Conservation (phyloP, 345 rosid species). For the Bruguiera gymnorhiza region DNA sequence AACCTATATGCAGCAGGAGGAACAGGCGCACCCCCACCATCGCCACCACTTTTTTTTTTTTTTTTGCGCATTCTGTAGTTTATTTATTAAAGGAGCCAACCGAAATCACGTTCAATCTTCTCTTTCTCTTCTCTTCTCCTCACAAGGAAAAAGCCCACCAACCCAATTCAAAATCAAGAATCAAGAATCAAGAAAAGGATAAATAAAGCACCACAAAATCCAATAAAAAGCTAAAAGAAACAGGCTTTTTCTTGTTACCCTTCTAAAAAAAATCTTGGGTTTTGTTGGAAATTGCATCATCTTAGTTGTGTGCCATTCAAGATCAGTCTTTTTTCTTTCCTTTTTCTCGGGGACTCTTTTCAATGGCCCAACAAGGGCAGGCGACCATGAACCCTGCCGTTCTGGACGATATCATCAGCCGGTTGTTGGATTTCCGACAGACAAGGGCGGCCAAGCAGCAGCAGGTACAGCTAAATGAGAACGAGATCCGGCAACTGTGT, state of each 20-base stretch:
- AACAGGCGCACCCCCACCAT: no score
- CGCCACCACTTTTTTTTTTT: no score
- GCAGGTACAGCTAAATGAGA: constrained; percentile 76
- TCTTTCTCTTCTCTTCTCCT: background rate
- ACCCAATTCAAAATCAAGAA: constrained; percentile 8
- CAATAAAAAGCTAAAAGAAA: constrained; percentile 15
- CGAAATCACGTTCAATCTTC: background rate
- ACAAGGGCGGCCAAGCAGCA: constrained; percentile 53
- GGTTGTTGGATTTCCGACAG: constrained; percentile 59
- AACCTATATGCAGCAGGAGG: no score
- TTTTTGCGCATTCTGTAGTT: no score
- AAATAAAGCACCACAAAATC: background rate
- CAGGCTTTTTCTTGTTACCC: constrained; percentile 11
- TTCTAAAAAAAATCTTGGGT: no score
- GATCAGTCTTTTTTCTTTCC: constrained; percentile 8
- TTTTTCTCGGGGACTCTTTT: no score
- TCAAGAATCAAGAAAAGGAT: background rate
- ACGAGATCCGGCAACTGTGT: constrained; percentile 86
- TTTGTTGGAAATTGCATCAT: no score
- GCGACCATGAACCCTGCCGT: constrained; percentile 55
- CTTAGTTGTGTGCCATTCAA: background rate
- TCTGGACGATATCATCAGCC: constrained; percentile 66
- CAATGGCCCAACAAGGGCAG: constrained; percentile 61
- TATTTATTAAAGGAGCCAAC: background rate
- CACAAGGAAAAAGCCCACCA: background rate